Evolutionary conservation across 257 asterid species (phyloP).

Genomic region (Solanum pimpinellifolium): DNA sequence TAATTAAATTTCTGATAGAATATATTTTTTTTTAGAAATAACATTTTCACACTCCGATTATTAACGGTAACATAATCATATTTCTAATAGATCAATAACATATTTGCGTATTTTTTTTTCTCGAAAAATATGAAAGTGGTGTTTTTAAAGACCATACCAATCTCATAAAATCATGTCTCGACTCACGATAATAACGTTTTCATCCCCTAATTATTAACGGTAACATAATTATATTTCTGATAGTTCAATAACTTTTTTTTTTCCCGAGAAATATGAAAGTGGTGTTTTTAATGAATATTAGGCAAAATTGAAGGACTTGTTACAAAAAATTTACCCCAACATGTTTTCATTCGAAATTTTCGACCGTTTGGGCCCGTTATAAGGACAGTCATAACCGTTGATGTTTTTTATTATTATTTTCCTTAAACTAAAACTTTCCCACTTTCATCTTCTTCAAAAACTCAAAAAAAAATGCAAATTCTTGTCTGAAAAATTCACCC

Average conservation of each 20-base stretch:
- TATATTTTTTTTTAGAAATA: too few relatives aligned
- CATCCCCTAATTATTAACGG: neutral
- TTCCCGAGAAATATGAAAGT: neutral
- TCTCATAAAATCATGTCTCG: neutral
- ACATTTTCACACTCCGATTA: too few relatives aligned
- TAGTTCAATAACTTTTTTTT: too few relatives aligned
- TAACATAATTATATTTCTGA: too few relatives aligned
- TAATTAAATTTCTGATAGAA: too few relatives aligned
- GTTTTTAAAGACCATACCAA: neutral
- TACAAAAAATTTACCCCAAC: conserved; percentile 1
- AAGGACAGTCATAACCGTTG: conserved; percentile 40
- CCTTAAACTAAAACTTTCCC: conserved; percentile 5
- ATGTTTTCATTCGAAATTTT: conserved; percentile 26
- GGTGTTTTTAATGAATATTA: neutral
- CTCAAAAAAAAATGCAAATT: conserved; percentile 2
- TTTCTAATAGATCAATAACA: too few relatives aligned
- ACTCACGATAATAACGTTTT: neutral
- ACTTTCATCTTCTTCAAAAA: neutral
- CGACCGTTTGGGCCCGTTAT: conserved; percentile 63
- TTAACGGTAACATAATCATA: too few relatives aligned
- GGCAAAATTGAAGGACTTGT: neutral
- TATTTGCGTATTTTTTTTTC: too few relatives aligned
- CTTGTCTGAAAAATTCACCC: neutral
- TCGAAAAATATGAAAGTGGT: too few relatives aligned
- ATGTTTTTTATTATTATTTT: neutral